Evolutionary conservation across 345 rosid species (phyloP).

Genomic region (Populus pruinosa): DNA sequence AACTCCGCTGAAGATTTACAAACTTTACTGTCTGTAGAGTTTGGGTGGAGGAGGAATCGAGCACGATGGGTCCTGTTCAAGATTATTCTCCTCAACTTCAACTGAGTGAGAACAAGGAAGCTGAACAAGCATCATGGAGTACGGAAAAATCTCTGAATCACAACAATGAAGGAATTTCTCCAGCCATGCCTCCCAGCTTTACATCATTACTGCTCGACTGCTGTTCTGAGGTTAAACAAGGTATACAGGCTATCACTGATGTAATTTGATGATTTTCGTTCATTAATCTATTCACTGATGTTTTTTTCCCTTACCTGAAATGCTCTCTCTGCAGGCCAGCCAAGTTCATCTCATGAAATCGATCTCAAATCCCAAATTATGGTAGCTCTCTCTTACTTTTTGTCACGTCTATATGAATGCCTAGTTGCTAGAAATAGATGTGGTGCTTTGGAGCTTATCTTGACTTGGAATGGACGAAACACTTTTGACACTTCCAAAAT

Average conservation of each 20-base stretch:
- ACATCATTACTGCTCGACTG: constrained; percentile 59
- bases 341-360: constrained; percentile 30
- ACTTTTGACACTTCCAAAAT: not conserved
- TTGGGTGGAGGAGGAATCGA: constrained; percentile 33
- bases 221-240: constrained; percentile 45
- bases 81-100: constrained; percentile 37
- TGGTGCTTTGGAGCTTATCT: not conserved
- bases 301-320: constrained; percentile 13
- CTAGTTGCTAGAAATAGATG: not conserved
- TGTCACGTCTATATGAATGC: not conserved
- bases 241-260: constrained; percentile 29
- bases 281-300: constrained; percentile 9
- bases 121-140: constrained; percentile 30
- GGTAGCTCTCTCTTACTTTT: constrained; percentile 39
- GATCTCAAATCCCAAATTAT: constrained; percentile 67
- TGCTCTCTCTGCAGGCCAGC: constrained; percentile 35
- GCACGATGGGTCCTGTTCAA: constrained; percentile 14
- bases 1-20: not conserved
- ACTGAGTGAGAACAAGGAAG: constrained; percentile 31
- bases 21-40: constrained; percentile 33
- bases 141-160: constrained; percentile 28
- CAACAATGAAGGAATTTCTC: constrained; percentile 22
- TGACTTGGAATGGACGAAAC: not conserved
- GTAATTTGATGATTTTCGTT: constrained; percentile 5
- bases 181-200: constrained; percentile 74